A percentile compares a stretch with the other conserved stretches of the same genome.
These are phyloP conservation scores for Suillus brevipes DNA, from an alignment of 768 basidiomycete genomes.

Conservation along the genomic window DNA sequence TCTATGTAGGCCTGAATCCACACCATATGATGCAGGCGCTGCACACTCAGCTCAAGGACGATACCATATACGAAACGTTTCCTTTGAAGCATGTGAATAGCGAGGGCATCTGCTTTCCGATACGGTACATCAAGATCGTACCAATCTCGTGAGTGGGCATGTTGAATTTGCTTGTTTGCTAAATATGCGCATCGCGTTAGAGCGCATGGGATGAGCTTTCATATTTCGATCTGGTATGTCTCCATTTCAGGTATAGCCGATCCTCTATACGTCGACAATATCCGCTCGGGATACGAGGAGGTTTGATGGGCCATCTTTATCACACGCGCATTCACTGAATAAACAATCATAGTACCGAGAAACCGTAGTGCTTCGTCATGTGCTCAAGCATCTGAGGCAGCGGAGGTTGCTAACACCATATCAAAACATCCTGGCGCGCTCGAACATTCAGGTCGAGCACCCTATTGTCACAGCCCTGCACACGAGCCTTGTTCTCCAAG, in stretches of 20 bases:
- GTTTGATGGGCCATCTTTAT: constrained; percentile 38
- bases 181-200: constrained; percentile 35
- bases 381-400: constrained; percentile 77
- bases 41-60: constrained; percentile 64
- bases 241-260: constrained; percentile 61
- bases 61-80: constrained; percentile 64
- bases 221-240: constrained; percentile 80
- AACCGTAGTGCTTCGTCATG: constrained; percentile 59
- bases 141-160: constrained; percentile 63
- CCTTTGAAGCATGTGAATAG: constrained; percentile 54
- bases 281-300: constrained; percentile 58
- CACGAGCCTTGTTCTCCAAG: constrained; percentile 61
- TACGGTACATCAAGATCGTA: constrained; percentile 70
- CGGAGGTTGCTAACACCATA: constrained; percentile 70
- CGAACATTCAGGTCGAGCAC: constrained; percentile 63
- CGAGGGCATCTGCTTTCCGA: constrained; percentile 59
- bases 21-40: constrained; percentile 72
- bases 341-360: constrained; percentile 58
- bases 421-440: constrained; percentile 54
- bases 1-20: constrained; percentile 62
- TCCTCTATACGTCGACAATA: constrained; percentile 53
- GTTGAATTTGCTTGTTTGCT: constrained; percentile 1
- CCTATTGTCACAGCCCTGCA: constrained; percentile 69
- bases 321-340: not conserved
- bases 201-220: constrained; percentile 70